These are phyloP conservation scores for Pseudogymnoascus sp. DNA, from an alignment of 2,329 filamentous ascomycete species.

Conservation along the genomic window DNA sequence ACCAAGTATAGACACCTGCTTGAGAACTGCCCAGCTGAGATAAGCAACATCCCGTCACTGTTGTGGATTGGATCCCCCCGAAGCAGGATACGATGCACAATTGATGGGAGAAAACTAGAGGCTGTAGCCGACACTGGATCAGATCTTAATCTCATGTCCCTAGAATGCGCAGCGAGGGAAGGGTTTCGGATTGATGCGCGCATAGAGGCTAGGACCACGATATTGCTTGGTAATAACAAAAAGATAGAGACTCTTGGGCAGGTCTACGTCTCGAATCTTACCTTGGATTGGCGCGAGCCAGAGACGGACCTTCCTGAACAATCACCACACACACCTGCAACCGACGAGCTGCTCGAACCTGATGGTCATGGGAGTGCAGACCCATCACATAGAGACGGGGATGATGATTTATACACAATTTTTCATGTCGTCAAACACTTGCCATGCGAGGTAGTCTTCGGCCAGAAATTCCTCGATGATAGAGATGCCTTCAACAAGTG, in stretches of 20 bases:
- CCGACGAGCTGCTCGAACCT: neutral
- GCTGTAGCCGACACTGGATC: constrained; percentile 1
- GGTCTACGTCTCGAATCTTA: constrained; percentile 12
- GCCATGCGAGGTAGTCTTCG: neutral
- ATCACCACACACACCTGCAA: neutral
- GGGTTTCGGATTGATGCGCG: constrained; percentile 14
- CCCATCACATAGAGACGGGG: neutral
- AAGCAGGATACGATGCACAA: neutral
- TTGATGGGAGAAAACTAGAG: neutral
- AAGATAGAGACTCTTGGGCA: neutral
- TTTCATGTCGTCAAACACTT: neutral
- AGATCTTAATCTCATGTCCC: constrained; percentile 9
- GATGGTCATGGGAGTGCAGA: neutral
- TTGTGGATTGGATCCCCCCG: neutral
- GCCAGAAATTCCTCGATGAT: neutral
- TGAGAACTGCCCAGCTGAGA: constrained; percentile 10
- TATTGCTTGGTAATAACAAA: neutral
- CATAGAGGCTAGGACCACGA: neutral
- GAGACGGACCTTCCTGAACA: neutral
- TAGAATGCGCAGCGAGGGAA: neutral
- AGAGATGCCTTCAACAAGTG: neutral
- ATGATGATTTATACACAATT: neutral
- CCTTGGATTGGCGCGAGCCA: neutral
- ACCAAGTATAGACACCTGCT: constrained; percentile 16
- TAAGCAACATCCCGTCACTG: neutral